A percentile compares a stretch with the other conserved stretches of the same genome.
phyloP scores from a whole-genome alignment of 306 rosid genomes.

The Trichosanthes truncata region DNA sequence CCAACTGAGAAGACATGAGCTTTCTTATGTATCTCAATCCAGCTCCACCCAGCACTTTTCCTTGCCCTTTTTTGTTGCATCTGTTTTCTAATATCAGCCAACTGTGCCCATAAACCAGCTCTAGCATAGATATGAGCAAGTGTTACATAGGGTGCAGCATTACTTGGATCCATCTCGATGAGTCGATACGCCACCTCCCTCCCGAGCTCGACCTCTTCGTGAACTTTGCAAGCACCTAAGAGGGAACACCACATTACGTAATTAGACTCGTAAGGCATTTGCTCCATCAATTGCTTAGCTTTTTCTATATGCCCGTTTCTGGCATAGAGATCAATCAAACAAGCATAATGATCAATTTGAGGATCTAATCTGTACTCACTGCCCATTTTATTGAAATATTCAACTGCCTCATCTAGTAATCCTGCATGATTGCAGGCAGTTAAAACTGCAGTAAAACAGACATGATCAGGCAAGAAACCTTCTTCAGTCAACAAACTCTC shows the following conservation, averaged over 20 bases:
- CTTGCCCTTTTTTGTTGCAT: constrained; percentile 32
- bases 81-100: constrained; percentile 32
- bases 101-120: constrained; percentile 51
- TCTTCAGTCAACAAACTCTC: constrained; percentile 28
- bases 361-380: constrained; percentile 27
- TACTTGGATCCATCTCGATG: constrained; percentile 41
- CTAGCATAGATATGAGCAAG: constrained; percentile 45
- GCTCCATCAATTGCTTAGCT: constrained; percentile 41
- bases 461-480: constrained; percentile 35
- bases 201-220: constrained; percentile 49
- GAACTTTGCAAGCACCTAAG: constrained; percentile 41
- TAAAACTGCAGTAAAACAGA: constrained; percentile 48
- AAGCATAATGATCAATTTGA: constrained; percentile 49
- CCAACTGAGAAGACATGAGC: constrained; percentile 35
- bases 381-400: constrained; percentile 44
- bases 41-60: constrained; percentile 38
- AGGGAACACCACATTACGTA: constrained; percentile 49
- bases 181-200: constrained; percentile 42
- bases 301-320: constrained; percentile 46
- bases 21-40: constrained; percentile 33
- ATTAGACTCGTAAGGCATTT: constrained; percentile 54
- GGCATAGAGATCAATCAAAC: constrained; percentile 59
- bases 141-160: constrained; percentile 39
- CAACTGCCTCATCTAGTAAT: constrained; percentile 39
- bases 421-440: constrained; percentile 62